Conservation (phyloP, 2,329 filamentous ascomycete genomes). For the Microdochium paspali region DNA sequence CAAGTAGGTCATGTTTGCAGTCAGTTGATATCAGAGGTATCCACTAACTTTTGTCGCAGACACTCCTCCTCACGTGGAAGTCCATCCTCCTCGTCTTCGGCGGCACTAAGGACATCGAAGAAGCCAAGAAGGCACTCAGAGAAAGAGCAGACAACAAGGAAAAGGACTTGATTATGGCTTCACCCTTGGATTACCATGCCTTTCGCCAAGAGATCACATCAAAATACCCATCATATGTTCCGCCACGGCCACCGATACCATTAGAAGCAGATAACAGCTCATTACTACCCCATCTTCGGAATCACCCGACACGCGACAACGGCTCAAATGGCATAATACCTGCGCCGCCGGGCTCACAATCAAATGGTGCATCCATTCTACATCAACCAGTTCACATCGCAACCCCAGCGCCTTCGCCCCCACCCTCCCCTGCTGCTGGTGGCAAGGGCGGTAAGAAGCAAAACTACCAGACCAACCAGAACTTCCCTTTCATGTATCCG, state of each 20-base stretch:
- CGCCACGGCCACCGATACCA: slow-evolving; percentile 72
- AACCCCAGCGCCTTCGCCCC: slow-evolving; percentile 92
- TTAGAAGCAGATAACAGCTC: slow-evolving; percentile 87
- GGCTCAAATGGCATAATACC: slow-evolving; percentile 54
- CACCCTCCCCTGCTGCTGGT: slow-evolving; percentile 76
- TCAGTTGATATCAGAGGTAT: slow-evolving; percentile 11
- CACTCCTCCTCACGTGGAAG: slow-evolving; percentile 87
- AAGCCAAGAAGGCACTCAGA: slow-evolving; percentile 63
- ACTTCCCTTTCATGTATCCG: slow-evolving; percentile 96
- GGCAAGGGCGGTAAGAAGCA: slow-evolving; percentile 97
- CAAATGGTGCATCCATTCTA: slow-evolving; percentile 67
- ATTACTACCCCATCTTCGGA: slow-evolving; percentile 75
- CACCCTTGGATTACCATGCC: slow-evolving; percentile 88
- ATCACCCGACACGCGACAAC: slow-evolving; percentile 56
- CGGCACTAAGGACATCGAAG: slow-evolving; percentile 61
- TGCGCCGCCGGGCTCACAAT: slow-evolving; percentile 41
- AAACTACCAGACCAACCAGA: slow-evolving; percentile 98
- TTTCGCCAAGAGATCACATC: slow-evolving; percentile 96
- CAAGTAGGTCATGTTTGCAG: slow-evolving; percentile 34
- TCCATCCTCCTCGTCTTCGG: slow-evolving; percentile 79
- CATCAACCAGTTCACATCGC: slow-evolving; percentile 96
- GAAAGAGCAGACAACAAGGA: slow-evolving; percentile 52
- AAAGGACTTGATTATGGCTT: slow-evolving; percentile 80
- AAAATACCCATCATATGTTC: slow-evolving; percentile 94
- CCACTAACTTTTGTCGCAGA: slow-evolving; percentile 26